A percentile compares a stretch with the other conserved stretches of the same genome.
These are phyloP conservation scores for Rutidosis leptorrhynchoides DNA, from an alignment of 129 eudicot species.

Conservation along the genomic window DNA sequence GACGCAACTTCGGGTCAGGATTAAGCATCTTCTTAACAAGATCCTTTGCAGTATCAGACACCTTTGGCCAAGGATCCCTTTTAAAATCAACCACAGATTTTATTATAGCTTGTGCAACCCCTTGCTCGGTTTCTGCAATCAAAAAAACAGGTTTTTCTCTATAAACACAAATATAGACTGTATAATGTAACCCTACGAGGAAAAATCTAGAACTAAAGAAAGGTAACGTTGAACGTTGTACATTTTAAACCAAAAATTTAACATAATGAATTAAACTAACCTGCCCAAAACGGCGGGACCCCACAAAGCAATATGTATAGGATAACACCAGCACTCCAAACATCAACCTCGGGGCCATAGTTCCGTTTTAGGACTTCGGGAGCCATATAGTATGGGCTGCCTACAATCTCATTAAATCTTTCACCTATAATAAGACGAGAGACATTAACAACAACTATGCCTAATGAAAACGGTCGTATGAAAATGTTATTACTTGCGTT, in stretches of 20 bases:
- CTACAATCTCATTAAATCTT: conserved; percentile 79
- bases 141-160: background rate
- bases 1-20: conserved; percentile 75
- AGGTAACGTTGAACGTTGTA: background rate
- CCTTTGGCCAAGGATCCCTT: conserved; percentile 94
- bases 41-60: conserved; percentile 83
- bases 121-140: conserved; percentile 78
- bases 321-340: conserved; percentile 96
- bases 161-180: too few relatives aligned
- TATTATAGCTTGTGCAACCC: conserved; percentile 89
- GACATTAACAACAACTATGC: background rate
- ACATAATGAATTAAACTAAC: conserved; percentile 6
- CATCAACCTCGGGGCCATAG: conserved; percentile 88
- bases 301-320: conserved; percentile 88
- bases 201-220: background rate
- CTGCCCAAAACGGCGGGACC: conserved; percentile 94
- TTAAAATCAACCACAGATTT: conserved; percentile 74
- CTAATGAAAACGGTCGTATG: conserved; percentile 11
- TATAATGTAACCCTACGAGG: background rate
- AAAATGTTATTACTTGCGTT: conserved; percentile 4
- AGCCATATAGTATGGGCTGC: conserved; percentile 93
- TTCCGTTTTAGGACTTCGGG: conserved; percentile 81
- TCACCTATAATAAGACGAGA: conserved; percentile 45
- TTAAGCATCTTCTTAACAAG: conserved; percentile 86
- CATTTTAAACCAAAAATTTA: background rate